phyloP scores from a whole-genome alignment of 495 filamentous ascomycete genomes.

The Antarctomyces pellizariae region DNA sequence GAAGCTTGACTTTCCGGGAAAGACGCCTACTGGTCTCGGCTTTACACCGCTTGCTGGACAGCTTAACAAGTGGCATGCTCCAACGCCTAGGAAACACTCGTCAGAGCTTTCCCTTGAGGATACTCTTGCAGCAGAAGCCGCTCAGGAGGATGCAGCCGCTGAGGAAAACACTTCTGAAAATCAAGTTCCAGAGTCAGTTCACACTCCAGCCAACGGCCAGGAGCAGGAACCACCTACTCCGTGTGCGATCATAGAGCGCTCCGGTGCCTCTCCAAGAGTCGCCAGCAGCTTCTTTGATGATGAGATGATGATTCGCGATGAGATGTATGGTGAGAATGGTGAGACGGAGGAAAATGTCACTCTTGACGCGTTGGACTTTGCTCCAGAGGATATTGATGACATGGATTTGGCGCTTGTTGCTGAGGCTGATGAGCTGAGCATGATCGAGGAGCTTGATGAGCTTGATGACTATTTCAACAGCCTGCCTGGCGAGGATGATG shows the following conservation, averaged over 20 bases:
- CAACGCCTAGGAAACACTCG: conserved; percentile 20
- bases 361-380: conserved; percentile 6
- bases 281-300: conserved; percentile 30
- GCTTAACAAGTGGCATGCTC: conserved; percentile 34
- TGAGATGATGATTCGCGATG: conserved; percentile 25
- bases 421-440: conserved; percentile 28
- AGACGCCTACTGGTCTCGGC: conserved; percentile 13
- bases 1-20: too few relatives aligned
- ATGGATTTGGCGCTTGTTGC: conserved; percentile 23
- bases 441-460: conserved; percentile 18
- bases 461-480: conserved; percentile 10
- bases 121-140: conserved; percentile 19
- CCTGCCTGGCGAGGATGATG: conserved; percentile 13
- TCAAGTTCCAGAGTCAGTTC: too few relatives aligned
- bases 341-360: conserved; percentile 9
- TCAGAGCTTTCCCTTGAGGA: conserved; percentile 16
- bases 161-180: too few relatives aligned
- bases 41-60: conserved; percentile 39
- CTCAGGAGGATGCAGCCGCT: neutral
- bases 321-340: conserved; percentile 15
- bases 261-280: too few relatives aligned
- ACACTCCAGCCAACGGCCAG: conserved; percentile 6
- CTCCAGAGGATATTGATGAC: conserved; percentile 12
- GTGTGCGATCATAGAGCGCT: too few relatives aligned
- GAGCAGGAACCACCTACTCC: too few relatives aligned